Percentiles rank a stretch among this genome's conserved stretches.
phyloP scores from a whole-genome alignment of 305 asterid species.

The Fraxinus velutina region DNA sequence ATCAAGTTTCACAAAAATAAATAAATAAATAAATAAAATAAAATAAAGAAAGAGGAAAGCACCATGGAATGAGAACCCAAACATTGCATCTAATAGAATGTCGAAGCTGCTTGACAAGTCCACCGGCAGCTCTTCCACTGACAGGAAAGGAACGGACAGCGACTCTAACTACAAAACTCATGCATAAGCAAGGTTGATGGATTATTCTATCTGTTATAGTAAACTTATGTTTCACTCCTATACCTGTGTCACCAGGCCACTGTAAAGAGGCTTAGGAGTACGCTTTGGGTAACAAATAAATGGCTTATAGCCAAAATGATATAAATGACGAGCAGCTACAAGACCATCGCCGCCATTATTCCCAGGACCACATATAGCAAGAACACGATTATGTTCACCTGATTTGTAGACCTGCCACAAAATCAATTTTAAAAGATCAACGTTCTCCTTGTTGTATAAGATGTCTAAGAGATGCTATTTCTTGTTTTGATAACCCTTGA shows the following conservation, averaged over 20 bases:
- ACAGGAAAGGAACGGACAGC: conserved; percentile 69
- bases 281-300: conserved; percentile 79
- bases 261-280: conserved; percentile 66
- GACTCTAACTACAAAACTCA: conserved; percentile 72
- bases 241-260: conserved; percentile 89
- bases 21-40: background rate
- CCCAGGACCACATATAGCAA: conserved; percentile 88
- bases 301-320: conserved; percentile 83
- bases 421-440: background rate
- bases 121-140: conserved; percentile 66
- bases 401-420: conserved; percentile 66
- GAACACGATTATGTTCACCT: conserved; percentile 58
- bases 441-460: background rate
- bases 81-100: conserved; percentile 81
- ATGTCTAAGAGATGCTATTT: background rate
- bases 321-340: conserved; percentile 93
- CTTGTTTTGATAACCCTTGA: background rate
- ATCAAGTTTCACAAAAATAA: background rate
- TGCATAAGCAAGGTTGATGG: conserved; percentile 30
- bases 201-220: background rate
- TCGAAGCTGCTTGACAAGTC: conserved; percentile 68
- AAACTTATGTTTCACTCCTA: conserved; percentile 11
- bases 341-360: conserved; percentile 97
- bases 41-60: conserved; percentile 12
- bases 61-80: conserved; percentile 96